Conservation (phyloP, 2,329 filamentous ascomycete species). For the Microdochium paspali region DNA sequence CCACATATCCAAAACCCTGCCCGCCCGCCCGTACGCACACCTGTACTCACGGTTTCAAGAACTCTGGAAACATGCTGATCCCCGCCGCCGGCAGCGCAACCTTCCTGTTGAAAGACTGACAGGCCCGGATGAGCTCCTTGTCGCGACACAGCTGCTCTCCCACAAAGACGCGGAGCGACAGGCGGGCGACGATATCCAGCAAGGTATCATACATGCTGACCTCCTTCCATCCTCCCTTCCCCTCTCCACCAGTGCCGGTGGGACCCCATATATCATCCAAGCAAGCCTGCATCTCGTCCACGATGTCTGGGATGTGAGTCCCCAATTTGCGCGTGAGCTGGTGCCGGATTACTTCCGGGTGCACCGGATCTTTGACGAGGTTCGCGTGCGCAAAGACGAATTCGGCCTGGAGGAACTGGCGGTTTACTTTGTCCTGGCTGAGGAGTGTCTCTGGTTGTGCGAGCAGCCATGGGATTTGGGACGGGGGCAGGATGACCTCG, state of each 20-base stretch:
- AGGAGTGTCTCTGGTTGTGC: constrained; percentile 20
- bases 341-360: constrained; percentile 20
- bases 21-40: background rate
- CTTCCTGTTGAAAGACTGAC: constrained; percentile 17
- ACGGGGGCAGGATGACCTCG: constrained; percentile 20
- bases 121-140: constrained; percentile 17
- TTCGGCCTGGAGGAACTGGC: constrained; percentile 22
- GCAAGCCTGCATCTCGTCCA: constrained; percentile 17
- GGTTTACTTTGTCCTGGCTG: constrained; percentile 21
- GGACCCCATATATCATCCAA: constrained; percentile 19
- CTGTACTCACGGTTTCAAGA: constrained; percentile 18
- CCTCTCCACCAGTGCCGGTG: too few relatives aligned
- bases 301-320: constrained; percentile 17
- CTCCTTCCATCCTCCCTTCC: constrained; percentile 19
- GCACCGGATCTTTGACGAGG: constrained; percentile 17
- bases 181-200: constrained; percentile 17
- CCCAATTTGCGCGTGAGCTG: constrained; percentile 20
- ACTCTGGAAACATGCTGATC: constrained; percentile 17
- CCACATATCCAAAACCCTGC: background rate
- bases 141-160: constrained; percentile 20
- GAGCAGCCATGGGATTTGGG: constrained; percentile 19
- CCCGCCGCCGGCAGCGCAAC: constrained; percentile 17
- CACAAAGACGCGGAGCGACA: constrained; percentile 20
- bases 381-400: constrained; percentile 21
- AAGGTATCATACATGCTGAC: constrained; percentile 22